Evolutionary conservation across 768 basidiomycete species (phyloP), one percentile per base, ranked within the genome.

Genomic region (Boletus vinaceobasis): DNA sequence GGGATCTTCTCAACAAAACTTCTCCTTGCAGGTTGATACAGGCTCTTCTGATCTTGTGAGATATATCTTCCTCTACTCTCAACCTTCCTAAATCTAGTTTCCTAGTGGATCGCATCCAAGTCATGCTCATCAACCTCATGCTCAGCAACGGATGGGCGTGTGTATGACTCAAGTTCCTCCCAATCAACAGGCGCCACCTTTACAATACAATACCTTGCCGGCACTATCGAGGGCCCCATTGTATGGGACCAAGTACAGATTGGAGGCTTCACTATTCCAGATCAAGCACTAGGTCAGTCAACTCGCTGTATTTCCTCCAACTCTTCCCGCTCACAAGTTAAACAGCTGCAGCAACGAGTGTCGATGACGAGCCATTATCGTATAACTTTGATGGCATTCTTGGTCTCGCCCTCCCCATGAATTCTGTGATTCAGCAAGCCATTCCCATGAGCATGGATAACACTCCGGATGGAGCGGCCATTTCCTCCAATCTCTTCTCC

Each of bases 1-100:
- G 23, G 88, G 89, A 11, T 50, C 67, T 7, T 69, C 65, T 9
- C 64, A 64, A 32, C 79, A 86, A 52, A 77, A 75, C 23, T 70
- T 87, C 23, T 83, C 79, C 7, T 71, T 91, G 2, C 88, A 90
- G 64, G 79, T 92, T 36, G 90, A 93, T 61, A 89, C 87, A 0
- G 90, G 90, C 29, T 91, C 90, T 0, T 88, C 88, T 0, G 90
- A 93, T 71, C 75, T 90, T 26, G 88, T 90, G 54, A 61, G 82
- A 74, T 31, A 9, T 32, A 32, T 32, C n/a, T 48, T 57, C 31
- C 38, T 43, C 35, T 50, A 10, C n/a, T 37, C 42, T 19, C 9
- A 15, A 43, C 46, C 46, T 49, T 37, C 42, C 19, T 56, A 31
- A 46, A 48, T n/a, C 49, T 6, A 29, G 21, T 33, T 40, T 48